Base-by-base conservation (phyloP, 768 basidiomycete species). In the Rhodosporidiobolus odoratus region DNA sequence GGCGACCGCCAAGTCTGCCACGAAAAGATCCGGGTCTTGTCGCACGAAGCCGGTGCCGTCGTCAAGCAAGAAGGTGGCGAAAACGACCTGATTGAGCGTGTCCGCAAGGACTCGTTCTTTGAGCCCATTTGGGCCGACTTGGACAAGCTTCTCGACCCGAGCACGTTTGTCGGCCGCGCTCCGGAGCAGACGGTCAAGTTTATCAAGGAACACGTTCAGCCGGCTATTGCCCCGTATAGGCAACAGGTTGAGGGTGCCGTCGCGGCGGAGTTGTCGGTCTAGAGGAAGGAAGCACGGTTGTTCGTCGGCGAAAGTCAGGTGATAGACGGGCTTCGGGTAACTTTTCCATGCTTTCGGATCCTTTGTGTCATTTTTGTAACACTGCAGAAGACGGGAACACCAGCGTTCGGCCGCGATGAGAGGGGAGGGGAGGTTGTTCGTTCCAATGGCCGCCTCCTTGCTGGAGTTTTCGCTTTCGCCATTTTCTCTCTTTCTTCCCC, bases 1-100 rank as follows among this genome's bases (percentile, higher is more conserved):
- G 95, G 94, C 1, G 94, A 98, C 80, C 85, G 96, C 41, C 96
- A 98, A 79, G 92, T 92, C 80, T 92, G 92, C 13, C 96, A 98
- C 79, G 96, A 97, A 81, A 89, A 91, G 81, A 92, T 97, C 78
- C 83, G 95, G 68, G 90, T 97, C 17, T 84, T 98, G 21, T 94
- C 92, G 17, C 96, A 99, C 78, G 88, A 97, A 81, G 95, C 96
- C 0, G 93, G 87, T 0, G 84, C 89, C 70, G 92, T 93, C 78
- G 96, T 98, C 73, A 99, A 98, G 81, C 84, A 93, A 66, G 86
- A 95, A 63, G 96, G 96, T 5, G 84, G 91, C 27, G 90, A 92
- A 81, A 98, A 99, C 80, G 95, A 99, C 80, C 83, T 99, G 40
- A 93, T 99, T 77, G 89, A 89, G 60, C 87, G 96, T 58, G 85